Base-by-base conservation (phyloP, 2,329 filamentous ascomycete species). In the Penicillium sp. region DNA sequence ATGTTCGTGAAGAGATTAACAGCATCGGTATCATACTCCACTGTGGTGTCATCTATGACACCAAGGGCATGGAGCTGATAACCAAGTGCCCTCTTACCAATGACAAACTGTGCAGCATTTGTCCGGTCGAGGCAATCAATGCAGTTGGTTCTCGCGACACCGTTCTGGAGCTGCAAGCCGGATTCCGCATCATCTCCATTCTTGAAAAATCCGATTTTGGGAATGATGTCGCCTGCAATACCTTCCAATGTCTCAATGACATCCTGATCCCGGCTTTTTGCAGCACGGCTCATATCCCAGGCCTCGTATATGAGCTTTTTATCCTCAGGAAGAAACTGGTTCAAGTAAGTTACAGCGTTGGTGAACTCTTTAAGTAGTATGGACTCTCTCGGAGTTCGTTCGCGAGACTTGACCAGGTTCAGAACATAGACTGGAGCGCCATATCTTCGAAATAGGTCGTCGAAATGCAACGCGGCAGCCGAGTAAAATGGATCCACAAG, bases 101-200 rank as follows among this genome's bases (percentile, higher is more conserved):
- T 95, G 30, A 99, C 92, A 65, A 97, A 99, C 69, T 99, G 94
- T 1, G 94, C 94, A 3, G 94, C 94, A 70, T 99, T 99, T 9
- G 94, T 99, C 22, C 94, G 88, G 73, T 99, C 94, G 1, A 99
- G 82, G 67, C 94, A 99, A 73, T 99, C 94, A 65, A 99, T 97
- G 72, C 94, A 99, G 69, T 99, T 99, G 1, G 94, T 99, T 55
- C 94, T 85, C 10, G 91, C 93, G 38, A 99, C 84, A 10, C 94
- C 94, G 62, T 96, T 96, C 70, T 99, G 94, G 1, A 94, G 84
- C 31, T 81, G 83, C 4, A 88, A 80, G 4, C 84, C 80, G 19
- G 83, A 83, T 37, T 85, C 84, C 2, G 81, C 80, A 33, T 85
- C 83, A 60, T 92, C 88, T 7, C 92, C 94, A 64, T 97, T 97